Conservation (phyloP, 225 moss, liverwort and hornwort species). For the Climacium dendroides region DNA sequence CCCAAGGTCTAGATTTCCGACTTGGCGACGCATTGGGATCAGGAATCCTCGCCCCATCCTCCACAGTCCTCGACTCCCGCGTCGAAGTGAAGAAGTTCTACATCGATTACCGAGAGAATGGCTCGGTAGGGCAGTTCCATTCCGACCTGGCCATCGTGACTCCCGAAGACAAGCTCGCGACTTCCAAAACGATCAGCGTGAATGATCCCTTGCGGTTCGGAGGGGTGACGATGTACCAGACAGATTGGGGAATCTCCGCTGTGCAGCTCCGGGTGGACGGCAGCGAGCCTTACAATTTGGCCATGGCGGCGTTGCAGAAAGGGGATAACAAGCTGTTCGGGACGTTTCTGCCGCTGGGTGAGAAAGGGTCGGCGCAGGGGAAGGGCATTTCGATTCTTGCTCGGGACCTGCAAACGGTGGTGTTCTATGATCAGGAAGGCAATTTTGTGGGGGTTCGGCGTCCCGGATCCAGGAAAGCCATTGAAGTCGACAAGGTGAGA, state of each 20-base stretch:
- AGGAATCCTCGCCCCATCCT: slow-evolving; percentile 47
- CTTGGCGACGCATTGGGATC: slow-evolving; percentile 58
- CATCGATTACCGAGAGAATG: slow-evolving; percentile 77
- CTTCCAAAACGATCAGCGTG: slow-evolving; percentile 62
- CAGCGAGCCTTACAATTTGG: slow-evolving; percentile 77
- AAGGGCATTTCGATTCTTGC: slow-evolving; percentile 89
- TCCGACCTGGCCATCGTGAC: slow-evolving; percentile 58
- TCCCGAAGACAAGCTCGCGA: slow-evolving; percentile 3
- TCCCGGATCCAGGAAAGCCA: slow-evolving; percentile 71
- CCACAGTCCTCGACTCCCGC: slow-evolving; percentile 35
- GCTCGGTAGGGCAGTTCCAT: slow-evolving; percentile 75
- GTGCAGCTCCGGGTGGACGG: slow-evolving; percentile 72
- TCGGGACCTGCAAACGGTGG: slow-evolving; percentile 85
- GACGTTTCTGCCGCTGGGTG: slow-evolving; percentile 68
- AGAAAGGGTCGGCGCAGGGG: slow-evolving; percentile 46
- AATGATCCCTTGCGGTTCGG: slow-evolving; percentile 70
- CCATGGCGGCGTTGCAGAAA: slow-evolving; percentile 79
- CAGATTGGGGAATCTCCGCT: slow-evolving; percentile 88
- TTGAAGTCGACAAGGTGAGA: slow-evolving; percentile 35
- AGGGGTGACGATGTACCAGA: slow-evolving; percentile 92
- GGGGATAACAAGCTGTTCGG: slow-evolving; percentile 93
- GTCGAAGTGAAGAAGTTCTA: slow-evolving; percentile 81
- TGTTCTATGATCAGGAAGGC: slow-evolving; percentile 83
- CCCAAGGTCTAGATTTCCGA: slow-evolving; percentile 70
- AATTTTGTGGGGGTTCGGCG: slow-evolving; percentile 87